phyloP scores from a whole-genome alignment of 2,329 filamentous ascomycete genomes.

The Emmonsia crescens region DNA sequence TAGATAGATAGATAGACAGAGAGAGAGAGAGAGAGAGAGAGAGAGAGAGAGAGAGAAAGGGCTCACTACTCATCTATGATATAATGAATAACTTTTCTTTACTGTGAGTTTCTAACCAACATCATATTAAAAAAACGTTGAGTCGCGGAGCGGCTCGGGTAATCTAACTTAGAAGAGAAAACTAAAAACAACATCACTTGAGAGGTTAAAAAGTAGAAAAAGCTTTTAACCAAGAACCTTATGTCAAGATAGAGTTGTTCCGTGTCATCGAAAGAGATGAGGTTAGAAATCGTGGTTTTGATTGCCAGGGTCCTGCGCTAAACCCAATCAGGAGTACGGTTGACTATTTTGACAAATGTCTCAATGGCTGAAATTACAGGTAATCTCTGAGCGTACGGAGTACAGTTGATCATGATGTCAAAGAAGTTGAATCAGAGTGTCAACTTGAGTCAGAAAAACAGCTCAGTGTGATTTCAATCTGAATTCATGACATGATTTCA shows the following conservation, averaged over 20 bases:
- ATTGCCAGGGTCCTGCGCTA: neutral
- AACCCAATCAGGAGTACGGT: neutral
- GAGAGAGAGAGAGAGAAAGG: neutral
- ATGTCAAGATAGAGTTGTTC: neutral
- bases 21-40: neutral
- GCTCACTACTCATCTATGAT: neutral
- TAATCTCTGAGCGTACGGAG: too few species aligned
- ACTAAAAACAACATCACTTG: neutral
- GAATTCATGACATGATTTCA: too few species aligned
- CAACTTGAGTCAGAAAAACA: too few species aligned
- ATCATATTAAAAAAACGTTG: neutral
- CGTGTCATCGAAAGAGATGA: too few species aligned
- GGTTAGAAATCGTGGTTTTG: too few species aligned
- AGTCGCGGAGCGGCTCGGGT: neutral
- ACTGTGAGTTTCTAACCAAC: neutral
- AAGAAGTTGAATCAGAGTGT: too few species aligned
- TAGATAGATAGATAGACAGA: neutral
- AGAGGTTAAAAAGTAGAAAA: neutral
- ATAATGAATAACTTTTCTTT: neutral
- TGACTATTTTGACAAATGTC: too few species aligned
- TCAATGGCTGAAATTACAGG: too few species aligned
- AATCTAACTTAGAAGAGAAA: neutral
- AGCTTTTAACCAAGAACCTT: neutral
- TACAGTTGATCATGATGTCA: too few species aligned
- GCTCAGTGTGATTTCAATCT: too few species aligned